Base-by-base conservation (phyloP, 1,139 yeast species). In the Taphrina pruni region DNA sequence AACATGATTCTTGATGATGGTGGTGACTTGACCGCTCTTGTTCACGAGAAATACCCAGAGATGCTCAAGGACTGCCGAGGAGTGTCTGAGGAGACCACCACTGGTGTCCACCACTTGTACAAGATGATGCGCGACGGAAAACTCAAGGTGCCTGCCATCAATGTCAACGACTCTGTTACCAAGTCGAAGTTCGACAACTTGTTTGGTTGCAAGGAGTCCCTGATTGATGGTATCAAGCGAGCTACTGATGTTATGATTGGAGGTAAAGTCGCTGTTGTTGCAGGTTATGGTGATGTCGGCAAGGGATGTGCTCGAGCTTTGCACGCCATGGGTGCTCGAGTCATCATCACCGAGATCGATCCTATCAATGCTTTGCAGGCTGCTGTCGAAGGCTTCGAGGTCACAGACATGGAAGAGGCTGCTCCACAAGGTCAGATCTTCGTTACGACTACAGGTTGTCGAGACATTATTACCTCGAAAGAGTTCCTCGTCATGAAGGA, bases 211-310 rank as follows among this genome's bases (percentile, higher is more conserved):
- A 90, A 98, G 85, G 99, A 94, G 86, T 95, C 99, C 75, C 88
- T 94, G 78, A 86, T 94, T 77, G 99, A 94, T 83, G 99, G 99
- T 86, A 94, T 94, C 82, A 95, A 94, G 88, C 92, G 99, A 86
- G 99, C 99, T 82, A 94, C 99, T 79, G 99, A 94, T 80, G 99
- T 94, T 78, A 95, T 94, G 99, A 89, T 94, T 80, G 99, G 98
- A 76, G 99, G 99, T 86, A 94, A 94, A 86, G 95, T 92, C 79
- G 97, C 98, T 74, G 95, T 94, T 77, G 99, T 94, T 78, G 98
- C 98, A 74, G 99, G 99, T 83, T 94, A 88, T 86, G 99, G 99
- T 88, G 99, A 94, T 81, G 99, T 94, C 79, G 99, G 99, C 86
- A 94, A 94, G 86, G 99, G 99, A 83, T 94, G 99, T 86, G 98